Conservation (phyloP, 306 rosid genomes). For the Hippophae gyantsensis region DNA sequence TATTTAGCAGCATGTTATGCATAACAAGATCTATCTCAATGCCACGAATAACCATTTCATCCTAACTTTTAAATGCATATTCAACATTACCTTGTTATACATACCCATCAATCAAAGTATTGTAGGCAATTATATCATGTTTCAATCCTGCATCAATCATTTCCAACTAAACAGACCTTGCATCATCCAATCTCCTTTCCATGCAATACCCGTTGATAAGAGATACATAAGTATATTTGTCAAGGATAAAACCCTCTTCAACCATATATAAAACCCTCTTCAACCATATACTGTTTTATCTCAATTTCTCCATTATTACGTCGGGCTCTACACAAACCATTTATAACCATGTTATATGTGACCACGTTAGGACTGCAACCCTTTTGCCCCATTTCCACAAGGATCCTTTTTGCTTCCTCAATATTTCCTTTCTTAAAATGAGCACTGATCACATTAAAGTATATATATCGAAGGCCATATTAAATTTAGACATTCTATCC, state of each 20-base stretch:
- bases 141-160: slow-evolving; percentile 26
- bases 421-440: slow-evolving; percentile 35
- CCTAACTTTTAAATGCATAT: slow-evolving; percentile 30
- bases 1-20: slow-evolving; percentile 24
- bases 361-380: slow-evolving; percentile 27
- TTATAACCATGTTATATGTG: slow-evolving; percentile 23
- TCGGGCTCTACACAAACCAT: slow-evolving; percentile 31
- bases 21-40: slow-evolving; percentile 8
- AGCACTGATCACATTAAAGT: slow-evolving; percentile 35
- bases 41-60: slow-evolving; percentile 26
- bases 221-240: slow-evolving; percentile 20
- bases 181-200: slow-evolving; percentile 27
- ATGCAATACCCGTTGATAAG: slow-evolving; percentile 34
- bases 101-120: slow-evolving; percentile 30
- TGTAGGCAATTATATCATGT: slow-evolving; percentile 23
- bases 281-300: slow-evolving; percentile 21
- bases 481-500: slow-evolving; percentile 27
- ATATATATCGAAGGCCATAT: slow-evolving; percentile 28
- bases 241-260: slow-evolving; percentile 27
- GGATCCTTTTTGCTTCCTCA: slow-evolving; percentile 24
- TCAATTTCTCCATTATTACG: slow-evolving; percentile 27
- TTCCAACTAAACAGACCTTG: slow-evolving; percentile 19
- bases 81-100: slow-evolving; percentile 26
- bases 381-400: slow-evolving; percentile 39
- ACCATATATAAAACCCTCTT: slow-evolving; percentile 30